Percentiles rank a stretch among this genome's conserved stretches.
Evolutionary conservation across 768 basidiomycete species (phyloP).

Genomic region (Trametes elegans): DNA sequence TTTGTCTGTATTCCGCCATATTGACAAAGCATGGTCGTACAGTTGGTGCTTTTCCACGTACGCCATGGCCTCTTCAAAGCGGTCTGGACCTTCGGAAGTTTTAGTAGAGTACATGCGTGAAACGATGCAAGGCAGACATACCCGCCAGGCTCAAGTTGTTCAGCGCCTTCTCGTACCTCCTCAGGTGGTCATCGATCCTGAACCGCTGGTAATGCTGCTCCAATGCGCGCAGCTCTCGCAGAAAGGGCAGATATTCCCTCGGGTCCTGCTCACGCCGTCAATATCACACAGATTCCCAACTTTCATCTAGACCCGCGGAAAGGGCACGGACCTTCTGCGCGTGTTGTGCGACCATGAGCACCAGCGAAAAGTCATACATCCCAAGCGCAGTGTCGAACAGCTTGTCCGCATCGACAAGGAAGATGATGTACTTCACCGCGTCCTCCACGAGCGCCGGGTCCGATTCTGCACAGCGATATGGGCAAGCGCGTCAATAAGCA

Average conservation of each 20-base stretch:
- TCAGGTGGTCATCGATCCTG: slow-evolving; percentile 90
- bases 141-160: slow-evolving; percentile 74
- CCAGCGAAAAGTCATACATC: slow-evolving; percentile 98
- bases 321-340: slow-evolving; percentile 76
- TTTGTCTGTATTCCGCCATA: slow-evolving; percentile 68
- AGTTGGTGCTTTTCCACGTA: slow-evolving; percentile 81
- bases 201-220: slow-evolving; percentile 84
- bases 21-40: slow-evolving; percentile 66
- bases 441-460: slow-evolving; percentile 85
- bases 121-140: slow-evolving; percentile 26
- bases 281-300: background rate
- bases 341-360: slow-evolving; percentile 94
- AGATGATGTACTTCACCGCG: slow-evolving; percentile 97
- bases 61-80: slow-evolving; percentile 75
- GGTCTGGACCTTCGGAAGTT: slow-evolving; percentile 48
- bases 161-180: slow-evolving; percentile 72
- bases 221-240: slow-evolving; percentile 80
- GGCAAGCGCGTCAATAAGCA: background rate
- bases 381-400: slow-evolving; percentile 95
- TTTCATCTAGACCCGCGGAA: slow-evolving; percentile 4
- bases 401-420: slow-evolving; percentile 88
- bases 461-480: slow-evolving; percentile 37
- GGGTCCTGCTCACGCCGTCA: slow-evolving; percentile 67
- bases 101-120: background rate
- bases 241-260: slow-evolving; percentile 95